These are phyloP conservation scores for Penicillium sp. DNA, from an alignment of 2,329 filamentous ascomycete species.

Conservation along the genomic window DNA sequence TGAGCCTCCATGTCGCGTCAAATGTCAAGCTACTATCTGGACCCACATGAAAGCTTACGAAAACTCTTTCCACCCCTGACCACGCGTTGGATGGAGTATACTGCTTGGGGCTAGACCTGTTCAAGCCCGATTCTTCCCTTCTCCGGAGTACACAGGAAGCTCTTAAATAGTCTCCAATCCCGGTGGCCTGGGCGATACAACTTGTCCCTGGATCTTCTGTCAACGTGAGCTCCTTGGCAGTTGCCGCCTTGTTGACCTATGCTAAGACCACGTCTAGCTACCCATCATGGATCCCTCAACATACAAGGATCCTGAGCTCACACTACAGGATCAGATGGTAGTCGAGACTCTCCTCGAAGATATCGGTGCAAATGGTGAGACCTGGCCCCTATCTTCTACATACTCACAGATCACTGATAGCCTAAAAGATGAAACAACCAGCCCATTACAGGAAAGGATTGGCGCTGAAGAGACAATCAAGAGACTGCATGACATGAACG, in stretches of 20 bases:
- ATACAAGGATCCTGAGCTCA: constrained; percentile 33
- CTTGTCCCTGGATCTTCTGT: constrained; percentile 2
- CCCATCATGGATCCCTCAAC: constrained; percentile 27
- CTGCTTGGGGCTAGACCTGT: neutral
- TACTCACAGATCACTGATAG: neutral
- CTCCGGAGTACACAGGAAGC: neutral
- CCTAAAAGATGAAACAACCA: constrained; percentile 5
- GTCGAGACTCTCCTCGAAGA: constrained; percentile 37
- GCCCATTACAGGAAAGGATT: constrained; percentile 10
- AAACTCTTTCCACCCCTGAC: constrained; percentile 12
- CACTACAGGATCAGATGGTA: constrained; percentile 38
- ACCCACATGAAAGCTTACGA: constrained; percentile 7
- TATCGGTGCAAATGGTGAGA: constrained; percentile 13
- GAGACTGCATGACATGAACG: constrained; percentile 48
- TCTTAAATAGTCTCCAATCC: neutral
- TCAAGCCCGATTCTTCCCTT: neutral
- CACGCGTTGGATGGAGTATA: constrained; percentile 6
- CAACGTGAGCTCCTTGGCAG: constrained; percentile 1
- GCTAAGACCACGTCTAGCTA: neutral
- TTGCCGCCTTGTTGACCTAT: constrained; percentile 1
- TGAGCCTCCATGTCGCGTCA: neutral
- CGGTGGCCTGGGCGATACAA: neutral
- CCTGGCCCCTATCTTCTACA: neutral
- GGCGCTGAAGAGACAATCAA: constrained; percentile 34
- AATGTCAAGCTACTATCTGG: neutral